Evolutionary conservation across 2,329 filamentous ascomycete species (phyloP).

Genomic region (Fusarium dimerum): DNA sequence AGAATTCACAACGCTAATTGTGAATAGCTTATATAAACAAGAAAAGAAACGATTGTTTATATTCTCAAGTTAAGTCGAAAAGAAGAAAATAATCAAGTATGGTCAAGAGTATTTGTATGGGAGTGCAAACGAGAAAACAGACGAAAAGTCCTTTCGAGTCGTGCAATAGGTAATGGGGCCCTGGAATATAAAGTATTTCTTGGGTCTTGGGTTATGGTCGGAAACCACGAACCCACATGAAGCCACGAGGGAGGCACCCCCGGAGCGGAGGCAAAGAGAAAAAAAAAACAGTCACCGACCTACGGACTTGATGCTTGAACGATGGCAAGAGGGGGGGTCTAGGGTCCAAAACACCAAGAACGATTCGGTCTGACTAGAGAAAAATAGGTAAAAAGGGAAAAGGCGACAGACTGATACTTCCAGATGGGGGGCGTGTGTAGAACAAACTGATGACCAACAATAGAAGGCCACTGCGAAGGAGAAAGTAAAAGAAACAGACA

Average conservation of each 20-base stretch:
- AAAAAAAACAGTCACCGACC: background rate
- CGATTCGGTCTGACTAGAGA: background rate
- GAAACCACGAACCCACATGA: slow-evolving; percentile 14
- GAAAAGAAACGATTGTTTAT: background rate
- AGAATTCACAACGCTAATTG: slow-evolving; percentile 1
- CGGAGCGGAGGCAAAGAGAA: slow-evolving; percentile 4
- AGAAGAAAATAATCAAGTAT: background rate
- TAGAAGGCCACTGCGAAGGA: background rate
- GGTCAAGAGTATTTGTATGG: background rate
- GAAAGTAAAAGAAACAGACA: background rate
- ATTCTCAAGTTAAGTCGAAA: background rate
- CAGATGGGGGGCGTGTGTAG: background rate
- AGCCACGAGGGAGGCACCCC: slow-evolving; percentile 13
- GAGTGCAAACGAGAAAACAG: background rate
- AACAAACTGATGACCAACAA: background rate
- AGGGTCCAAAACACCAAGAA: background rate
- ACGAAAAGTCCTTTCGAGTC: background rate
- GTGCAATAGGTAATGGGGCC: background rate
- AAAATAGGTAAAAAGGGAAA: background rate
- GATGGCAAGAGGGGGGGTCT: background rate
- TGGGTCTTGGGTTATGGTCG: background rate
- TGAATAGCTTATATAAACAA: background rate
- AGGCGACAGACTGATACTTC: background rate
- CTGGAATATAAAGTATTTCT: background rate
- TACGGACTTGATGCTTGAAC: background rate